phyloP scores from a whole-genome alignment of 108 stramenopile genomes.

The Nitzschia putrida region DNA sequence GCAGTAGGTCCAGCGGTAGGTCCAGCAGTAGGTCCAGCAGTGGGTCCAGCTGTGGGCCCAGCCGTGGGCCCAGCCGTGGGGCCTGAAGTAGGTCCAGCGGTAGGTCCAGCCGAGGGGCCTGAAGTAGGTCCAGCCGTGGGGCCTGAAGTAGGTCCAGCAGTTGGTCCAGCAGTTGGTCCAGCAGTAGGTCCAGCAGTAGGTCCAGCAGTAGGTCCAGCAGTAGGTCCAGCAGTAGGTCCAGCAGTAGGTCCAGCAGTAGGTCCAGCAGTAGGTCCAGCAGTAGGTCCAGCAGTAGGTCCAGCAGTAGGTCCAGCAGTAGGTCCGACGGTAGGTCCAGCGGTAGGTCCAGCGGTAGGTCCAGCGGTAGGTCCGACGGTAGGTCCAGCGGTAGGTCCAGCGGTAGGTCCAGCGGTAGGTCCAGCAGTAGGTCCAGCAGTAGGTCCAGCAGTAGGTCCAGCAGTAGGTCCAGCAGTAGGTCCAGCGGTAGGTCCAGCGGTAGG shows the following conservation, averaged over 20 bases:
- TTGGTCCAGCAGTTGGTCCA: no score
- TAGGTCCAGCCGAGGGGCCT: not conserved
- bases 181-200: no score
- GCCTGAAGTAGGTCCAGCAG: no score
- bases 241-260: constrained; percentile 14
- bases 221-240: not conserved
- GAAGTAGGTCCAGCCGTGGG: no score
- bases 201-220: not conserved
- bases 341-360: constrained; percentile 19
- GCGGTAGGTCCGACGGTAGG: constrained; percentile 17
- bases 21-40: no score
- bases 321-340: constrained; percentile 8
- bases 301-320: constrained; percentile 21
- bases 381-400: not conserved
- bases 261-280: constrained; percentile 21
- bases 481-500: no score
- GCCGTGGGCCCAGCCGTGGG: not conserved
- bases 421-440: constrained; percentile 10
- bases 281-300: constrained; percentile 15
- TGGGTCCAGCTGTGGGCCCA: not conserved
- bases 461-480: no score
- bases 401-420: constrained; percentile 9
- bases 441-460: no score
- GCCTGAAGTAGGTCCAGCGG: not conserved
- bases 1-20: no score